These are phyloP conservation scores for Gnomoniopsis smithogilvyi DNA, from an alignment of 2,329 filamentous ascomycete genomes.

Conservation along the genomic window DNA sequence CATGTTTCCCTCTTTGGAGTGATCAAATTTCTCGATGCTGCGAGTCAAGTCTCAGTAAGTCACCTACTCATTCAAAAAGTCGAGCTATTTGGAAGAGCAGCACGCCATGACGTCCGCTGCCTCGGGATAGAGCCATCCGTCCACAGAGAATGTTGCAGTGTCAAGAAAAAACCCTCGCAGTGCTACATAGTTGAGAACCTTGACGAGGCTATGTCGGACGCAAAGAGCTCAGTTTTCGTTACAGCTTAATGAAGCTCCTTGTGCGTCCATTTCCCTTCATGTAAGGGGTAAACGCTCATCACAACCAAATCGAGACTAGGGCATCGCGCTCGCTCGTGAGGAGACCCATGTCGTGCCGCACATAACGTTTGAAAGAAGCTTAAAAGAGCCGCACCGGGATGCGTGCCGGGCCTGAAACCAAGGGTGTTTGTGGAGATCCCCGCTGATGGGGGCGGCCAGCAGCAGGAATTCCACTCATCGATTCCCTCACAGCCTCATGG, in stretches of 20 bases:
- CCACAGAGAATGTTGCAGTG: not conserved
- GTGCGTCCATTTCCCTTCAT: not conserved
- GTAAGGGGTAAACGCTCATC: not conserved
- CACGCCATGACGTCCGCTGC: not conserved
- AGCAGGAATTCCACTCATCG: no score
- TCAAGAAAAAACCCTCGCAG: no score
- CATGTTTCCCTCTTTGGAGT: no score
- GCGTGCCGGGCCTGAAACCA: conserved; percentile 7
- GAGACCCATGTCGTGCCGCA: conserved; percentile 10
- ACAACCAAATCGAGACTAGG: not conserved
- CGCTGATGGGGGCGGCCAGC: no score
- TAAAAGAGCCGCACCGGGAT: conserved; percentile 13
- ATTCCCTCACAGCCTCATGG: not conserved
- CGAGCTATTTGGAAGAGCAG: not conserved
- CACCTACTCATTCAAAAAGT: no score
- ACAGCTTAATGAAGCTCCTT: no score
- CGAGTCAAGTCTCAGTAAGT: no score
- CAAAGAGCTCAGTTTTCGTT: no score
- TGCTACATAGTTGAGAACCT: no score
- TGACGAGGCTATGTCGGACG: no score
- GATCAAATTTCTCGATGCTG: no score
- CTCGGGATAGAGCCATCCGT: not conserved
- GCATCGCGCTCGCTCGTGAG: not conserved
- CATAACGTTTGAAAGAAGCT: conserved; percentile 16
- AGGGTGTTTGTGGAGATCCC: conserved; percentile 6